Evolutionary conservation across 2,329 filamentous ascomycete genomes (phyloP), one percentile per base, ranked within the genome.

Genomic region (Exophiala oligosperma): DNA sequence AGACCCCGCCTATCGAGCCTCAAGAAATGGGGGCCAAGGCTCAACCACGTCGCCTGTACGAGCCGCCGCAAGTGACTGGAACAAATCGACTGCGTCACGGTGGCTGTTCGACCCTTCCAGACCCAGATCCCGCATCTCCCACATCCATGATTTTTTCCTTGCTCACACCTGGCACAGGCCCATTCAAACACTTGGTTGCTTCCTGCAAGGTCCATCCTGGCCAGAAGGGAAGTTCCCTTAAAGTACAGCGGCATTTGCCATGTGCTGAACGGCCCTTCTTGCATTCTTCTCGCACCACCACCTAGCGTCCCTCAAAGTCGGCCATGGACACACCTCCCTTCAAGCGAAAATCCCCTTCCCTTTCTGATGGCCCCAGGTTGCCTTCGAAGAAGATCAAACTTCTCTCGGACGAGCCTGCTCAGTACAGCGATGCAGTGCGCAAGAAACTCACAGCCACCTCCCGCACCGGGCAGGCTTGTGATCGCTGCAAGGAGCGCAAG

Each of bases 401-500:
- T 9, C 41, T 57, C 17, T 21, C 50, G 17, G 62, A 64, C 38
- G 64, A 68, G 40, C 62, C 72, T 21, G 68, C 71, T 24, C 73
- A 76, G 56, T 77, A 76, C 64, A 76, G 74, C 52, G 69, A 72
- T 57, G 71, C 74, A 12, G 79, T 81, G 48, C 64, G 64, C 24
- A 81, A 79, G 73, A 82, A 83, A 72, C 79, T 79, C 66, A 73
- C 84, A 54, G 74, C 76, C 52, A 76, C 76, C 56, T 81, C 80
- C 62, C 77, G 84, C 57, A 95, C 91, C 0, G 91, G 91, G 8
- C 91, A 95, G 76, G 91, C 91, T 32, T 95, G 91, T 79, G 91
- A 95, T 74, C 82, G 91, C 56, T 95, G 91, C 81, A 94, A 91
- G 88, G 81, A 91, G 57, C 85, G 91, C 66, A 96, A 96, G 76